Base-by-base conservation (phyloP, 371 early-diverging fungal species). In the Rhizopus microsporus region DNA sequence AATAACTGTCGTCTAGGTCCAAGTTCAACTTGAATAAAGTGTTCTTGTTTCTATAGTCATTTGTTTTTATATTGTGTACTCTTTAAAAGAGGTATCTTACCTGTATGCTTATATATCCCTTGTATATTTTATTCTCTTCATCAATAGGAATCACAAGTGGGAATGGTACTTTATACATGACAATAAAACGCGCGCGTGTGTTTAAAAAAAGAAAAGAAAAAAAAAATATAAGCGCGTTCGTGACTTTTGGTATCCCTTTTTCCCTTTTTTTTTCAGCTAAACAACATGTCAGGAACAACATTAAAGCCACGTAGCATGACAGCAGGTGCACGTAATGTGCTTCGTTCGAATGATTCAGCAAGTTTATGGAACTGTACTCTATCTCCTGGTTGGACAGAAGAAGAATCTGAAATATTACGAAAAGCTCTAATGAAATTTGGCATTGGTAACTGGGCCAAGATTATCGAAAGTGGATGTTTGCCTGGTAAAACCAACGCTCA, bases 401-500 rank as follows among this genome's bases (percentile, higher is more conserved):
- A 88, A 34, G 95, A 96, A 67, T 88, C 90, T 15, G 88, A 93
- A 64, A 76, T 89, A 7, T 71, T 96, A 47, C 81, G 94, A 29
- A 81, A 88, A 59, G 94, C 95, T 1, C 66, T 94, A 37, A 91
- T 95, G 82, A 84, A 86, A 57, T 92, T 91, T 68, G 96, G 95
- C 5, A 82, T 96, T 51, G 96, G 96, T 43, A 94, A 94, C 68
- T 96, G 96, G 96, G 85, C 89, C 52, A 92, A 93, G 62, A 93
- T 96, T 54, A 89, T 93, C 61, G 94, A 93, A 52, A 87, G 89
- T 46, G 88, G 87, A 33, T 90, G 92, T 63, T 50, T 78, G 10
- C 91, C 92, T 3, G 95, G 94, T 35, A 96, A 96, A 65, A 95
- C 93, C 35, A 92, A 90, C 57, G 93, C 96, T 8, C 96, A 96